phyloP scores from a whole-genome alignment of 495 filamentous ascomycete species.

The Xylaria acuta region DNA sequence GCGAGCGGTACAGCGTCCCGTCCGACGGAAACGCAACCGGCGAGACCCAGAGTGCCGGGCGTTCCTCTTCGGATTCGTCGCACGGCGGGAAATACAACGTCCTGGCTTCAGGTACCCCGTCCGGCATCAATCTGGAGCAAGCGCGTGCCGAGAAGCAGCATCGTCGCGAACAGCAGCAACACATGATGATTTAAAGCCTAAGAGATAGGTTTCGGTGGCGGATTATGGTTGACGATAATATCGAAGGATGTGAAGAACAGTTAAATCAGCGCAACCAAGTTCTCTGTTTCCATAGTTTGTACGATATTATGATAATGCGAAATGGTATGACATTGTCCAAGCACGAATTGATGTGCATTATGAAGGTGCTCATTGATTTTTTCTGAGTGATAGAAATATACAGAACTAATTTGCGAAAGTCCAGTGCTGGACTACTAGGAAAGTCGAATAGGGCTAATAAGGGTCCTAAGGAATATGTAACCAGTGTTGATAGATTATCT shows the following conservation, averaged over 20 bases:
- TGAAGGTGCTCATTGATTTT: too few species aligned
- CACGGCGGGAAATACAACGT: slow-evolving; percentile 39
- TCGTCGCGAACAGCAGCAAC: background rate
- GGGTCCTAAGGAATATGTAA: too few species aligned
- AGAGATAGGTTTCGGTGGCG: background rate
- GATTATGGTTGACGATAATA: background rate
- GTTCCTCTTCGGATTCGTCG: slow-evolving; percentile 29
- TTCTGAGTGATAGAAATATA: too few species aligned
- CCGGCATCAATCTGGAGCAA: slow-evolving; percentile 36
- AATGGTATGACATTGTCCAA: background rate
- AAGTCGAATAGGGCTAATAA: too few species aligned
- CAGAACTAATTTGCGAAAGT: too few species aligned
- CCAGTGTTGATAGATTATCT: too few species aligned
- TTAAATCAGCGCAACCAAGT: background rate
- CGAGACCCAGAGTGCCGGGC: background rate
- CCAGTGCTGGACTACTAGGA: too few species aligned
- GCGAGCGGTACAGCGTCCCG: background rate
- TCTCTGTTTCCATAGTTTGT: background rate
- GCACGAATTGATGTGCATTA: background rate
- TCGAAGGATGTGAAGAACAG: background rate
- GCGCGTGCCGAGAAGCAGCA: background rate
- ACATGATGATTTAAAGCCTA: background rate
- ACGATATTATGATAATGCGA: background rate
- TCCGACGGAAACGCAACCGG: background rate
- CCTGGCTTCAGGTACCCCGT: slow-evolving; percentile 40